Base-by-base conservation (phyloP, 2,329 filamentous ascomycete species). In the Cadophora sp. region DNA sequence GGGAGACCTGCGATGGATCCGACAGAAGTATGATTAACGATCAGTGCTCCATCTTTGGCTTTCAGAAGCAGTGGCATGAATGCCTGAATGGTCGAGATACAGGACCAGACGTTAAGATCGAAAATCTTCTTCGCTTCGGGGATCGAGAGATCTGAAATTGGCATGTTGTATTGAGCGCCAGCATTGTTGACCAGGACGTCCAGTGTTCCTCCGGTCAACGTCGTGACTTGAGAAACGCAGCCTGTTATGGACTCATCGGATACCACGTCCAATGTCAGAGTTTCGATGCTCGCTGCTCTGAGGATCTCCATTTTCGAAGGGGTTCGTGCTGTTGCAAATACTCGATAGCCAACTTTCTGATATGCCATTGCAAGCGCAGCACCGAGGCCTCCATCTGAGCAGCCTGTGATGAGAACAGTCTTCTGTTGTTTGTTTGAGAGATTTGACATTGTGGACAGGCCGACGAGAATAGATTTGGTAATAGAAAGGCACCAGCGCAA, bases 121-220 rank as follows among this genome's bases (percentile, higher is more conserved):
- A 77, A 79, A 26, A 76, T 68, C 4, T 76, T 70, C 63, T 76
- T 77, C 4, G 79, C 74, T 22, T 73, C 72, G 5, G 71, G 69
- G 8, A 79, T 59, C 7, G 74, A 71, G 8, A 73, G 67, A 67
- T 81, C 79, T 9, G 77, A 68, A 1, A 80, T 66, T 0, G 79
- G 78, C 70, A 77, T 76, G 9, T 68, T 68, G 62, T 77, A 77
- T n/a, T 74, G 73, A 16, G 73, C 72, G 16, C 79, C 82, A 2
- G 82, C 79, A 72, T 84, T 84, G 72, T 84, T 84, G 68, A 83
- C 73, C 2, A 84, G 78, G 29, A 83, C 76, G 65, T 83, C 24
- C 27, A 64, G n/a, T 40, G 48, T 27, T 22, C 61, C 61, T 31
- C 61, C 48, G 4, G 61, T 64, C 1, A 64, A 11, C 5, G 4